Evolutionary conservation across 257 asterid genomes (phyloP).

Genomic region (Solanum virginianum): DNA sequence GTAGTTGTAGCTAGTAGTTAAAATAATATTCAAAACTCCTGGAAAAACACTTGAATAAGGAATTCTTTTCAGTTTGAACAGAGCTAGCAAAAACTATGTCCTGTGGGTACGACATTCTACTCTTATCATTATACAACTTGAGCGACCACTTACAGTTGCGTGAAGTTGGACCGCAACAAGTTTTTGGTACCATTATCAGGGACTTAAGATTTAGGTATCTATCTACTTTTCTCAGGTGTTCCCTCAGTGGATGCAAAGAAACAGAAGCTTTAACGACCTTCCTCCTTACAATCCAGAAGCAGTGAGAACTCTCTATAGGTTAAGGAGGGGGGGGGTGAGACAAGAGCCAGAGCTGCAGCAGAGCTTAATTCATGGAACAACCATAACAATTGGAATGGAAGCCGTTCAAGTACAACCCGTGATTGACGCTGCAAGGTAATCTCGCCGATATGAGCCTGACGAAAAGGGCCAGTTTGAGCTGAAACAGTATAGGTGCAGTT

Average conservation of each 20-base stretch:
- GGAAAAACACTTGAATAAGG: background rate
- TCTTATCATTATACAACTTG: background rate
- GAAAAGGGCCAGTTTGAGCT: background rate
- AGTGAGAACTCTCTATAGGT: no score
- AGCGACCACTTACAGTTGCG: background rate
- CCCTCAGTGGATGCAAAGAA: background rate
- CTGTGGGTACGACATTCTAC: background rate
- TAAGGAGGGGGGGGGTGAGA: no score
- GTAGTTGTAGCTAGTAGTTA: background rate
- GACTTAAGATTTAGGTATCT: background rate
- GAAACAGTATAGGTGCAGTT: background rate
- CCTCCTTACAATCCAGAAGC: background rate
- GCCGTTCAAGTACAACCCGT: background rate
- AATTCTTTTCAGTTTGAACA: background rate
- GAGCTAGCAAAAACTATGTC: background rate
- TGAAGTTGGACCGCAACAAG: background rate
- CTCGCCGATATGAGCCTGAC: background rate
- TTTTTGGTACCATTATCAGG: background rate
- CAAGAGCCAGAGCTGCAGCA: no score
- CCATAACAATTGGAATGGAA: no score
- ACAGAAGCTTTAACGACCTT: background rate
- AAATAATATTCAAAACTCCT: background rate
- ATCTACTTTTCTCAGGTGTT: background rate
- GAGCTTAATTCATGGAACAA: no score
- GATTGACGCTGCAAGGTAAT: background rate